Evolutionary conservation across 1,139 yeast species (phyloP).

Genomic region (Yamadazyma diddensiae): DNA sequence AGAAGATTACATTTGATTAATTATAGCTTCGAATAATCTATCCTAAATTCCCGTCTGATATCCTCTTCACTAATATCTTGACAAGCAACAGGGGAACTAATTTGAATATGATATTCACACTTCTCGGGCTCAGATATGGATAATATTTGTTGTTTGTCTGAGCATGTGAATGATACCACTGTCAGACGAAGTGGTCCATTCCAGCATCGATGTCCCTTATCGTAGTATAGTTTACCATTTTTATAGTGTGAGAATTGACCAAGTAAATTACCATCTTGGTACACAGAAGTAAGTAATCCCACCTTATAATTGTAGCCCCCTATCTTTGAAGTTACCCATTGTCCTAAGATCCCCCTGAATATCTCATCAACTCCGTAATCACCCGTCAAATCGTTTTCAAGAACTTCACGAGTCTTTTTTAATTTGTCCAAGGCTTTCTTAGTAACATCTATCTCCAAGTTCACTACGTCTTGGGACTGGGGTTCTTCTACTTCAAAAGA

Average conservation of each 20-base stretch:
- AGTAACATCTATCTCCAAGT: slow-evolving; percentile 19
- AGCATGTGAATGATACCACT: slow-evolving; percentile 64
- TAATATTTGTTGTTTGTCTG: slow-evolving; percentile 50
- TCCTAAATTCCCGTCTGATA: slow-evolving; percentile 23
- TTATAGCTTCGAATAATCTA: slow-evolving; percentile 24
- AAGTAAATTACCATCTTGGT: slow-evolving; percentile 58
- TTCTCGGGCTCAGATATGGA: slow-evolving; percentile 85
- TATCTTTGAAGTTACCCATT: slow-evolving; percentile 45
- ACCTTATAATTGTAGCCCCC: slow-evolving; percentile 74
- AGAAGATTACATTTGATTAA: slow-evolving; percentile 70
- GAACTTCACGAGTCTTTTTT: slow-evolving; percentile 16
- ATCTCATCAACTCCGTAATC: slow-evolving; percentile 66
- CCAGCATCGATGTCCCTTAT: slow-evolving; percentile 87
- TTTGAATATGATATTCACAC: slow-evolving; percentile 69
- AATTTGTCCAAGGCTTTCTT: slow-evolving; percentile 15
- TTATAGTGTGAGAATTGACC: slow-evolving; percentile 48
- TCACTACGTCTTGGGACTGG: slow-evolving; percentile 7
- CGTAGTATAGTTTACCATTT: slow-evolving; percentile 40
- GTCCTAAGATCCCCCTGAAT: slow-evolving; percentile 53
- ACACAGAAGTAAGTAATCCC: slow-evolving; percentile 55
- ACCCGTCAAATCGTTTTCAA: slow-evolving; percentile 18
- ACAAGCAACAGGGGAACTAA: slow-evolving; percentile 74
- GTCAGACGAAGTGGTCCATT: slow-evolving; percentile 87
- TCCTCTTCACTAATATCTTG: slow-evolving; percentile 30
- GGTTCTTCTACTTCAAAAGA: slow-evolving; percentile 2